phyloP scores from a whole-genome alignment of 2,329 filamentous ascomycete species.

The Alternaria hordeiaustralica region DNA sequence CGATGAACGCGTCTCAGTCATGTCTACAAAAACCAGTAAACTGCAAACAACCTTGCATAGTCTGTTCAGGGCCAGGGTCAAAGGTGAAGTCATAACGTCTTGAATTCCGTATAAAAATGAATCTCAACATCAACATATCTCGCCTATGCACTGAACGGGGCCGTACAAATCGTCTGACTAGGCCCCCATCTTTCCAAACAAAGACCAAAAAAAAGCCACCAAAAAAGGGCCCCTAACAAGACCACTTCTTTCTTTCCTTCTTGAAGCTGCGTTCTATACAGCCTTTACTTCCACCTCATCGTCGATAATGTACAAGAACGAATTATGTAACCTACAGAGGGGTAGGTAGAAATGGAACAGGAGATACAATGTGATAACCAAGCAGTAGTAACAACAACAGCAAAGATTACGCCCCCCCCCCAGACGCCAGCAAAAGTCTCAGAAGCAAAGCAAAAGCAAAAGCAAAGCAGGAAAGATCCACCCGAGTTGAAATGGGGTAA shows the following conservation, averaged over 20 bases:
- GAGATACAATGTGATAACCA: not conserved
- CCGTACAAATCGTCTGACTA: not conserved
- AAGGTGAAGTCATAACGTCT: constrained; percentile 41
- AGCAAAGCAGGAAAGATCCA: constrained; percentile 1
- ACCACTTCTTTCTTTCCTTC: not conserved
- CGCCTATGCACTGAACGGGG: not conserved
- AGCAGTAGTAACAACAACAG: not conserved
- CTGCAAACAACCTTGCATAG: too few species aligned
- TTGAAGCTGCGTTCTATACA: not conserved
- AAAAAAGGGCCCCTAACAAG: not conserved
- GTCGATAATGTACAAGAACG: constrained; percentile 38
- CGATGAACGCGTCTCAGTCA: too few species aligned
- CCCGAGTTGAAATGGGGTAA: constrained; percentile 11
- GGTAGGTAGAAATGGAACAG: not conserved
- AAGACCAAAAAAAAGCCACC: not conserved
- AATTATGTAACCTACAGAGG: constrained; percentile 28
- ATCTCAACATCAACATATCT: not conserved
- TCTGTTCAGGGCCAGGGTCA: too few species aligned
- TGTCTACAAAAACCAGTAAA: too few species aligned
- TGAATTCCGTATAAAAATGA: constrained; percentile 34
- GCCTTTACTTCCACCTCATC: not conserved
- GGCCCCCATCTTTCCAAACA: not conserved
- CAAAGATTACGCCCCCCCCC: constrained; percentile 3
- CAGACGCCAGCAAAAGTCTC: constrained; percentile 1
- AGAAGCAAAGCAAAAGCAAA: not conserved